Evolutionary conservation across 164 flowering plant species (phyloP), one percentile per base, ranked within the genome.

Genomic region (Paratinospora sagittata): DNA sequence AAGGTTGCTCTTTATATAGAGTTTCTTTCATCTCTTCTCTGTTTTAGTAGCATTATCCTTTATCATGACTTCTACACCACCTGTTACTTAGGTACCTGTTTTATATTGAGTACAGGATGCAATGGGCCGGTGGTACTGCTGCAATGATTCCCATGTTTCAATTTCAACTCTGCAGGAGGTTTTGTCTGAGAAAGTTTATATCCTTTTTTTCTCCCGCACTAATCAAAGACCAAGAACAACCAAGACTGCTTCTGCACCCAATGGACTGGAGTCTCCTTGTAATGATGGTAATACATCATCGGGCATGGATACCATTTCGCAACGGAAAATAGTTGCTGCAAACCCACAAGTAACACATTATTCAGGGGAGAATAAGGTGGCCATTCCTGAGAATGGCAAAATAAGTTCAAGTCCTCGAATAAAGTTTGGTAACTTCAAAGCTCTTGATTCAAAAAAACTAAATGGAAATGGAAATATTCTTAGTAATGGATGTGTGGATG

Each of bases 161-260:
- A 78, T 81, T 47, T 81, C 97, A 72, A 86, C 86, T n/a, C 72
- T 87, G 71, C 84, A 89, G 76, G 90, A 89, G 70, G 99, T 96
- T 70, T 84, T 96, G 82, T 91, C 96, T 63, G 98, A 96, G 80
- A 96, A 89, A 78, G 99, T 84, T 65, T 96, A 96, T 76, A 88
- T 96, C 71, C 92, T 96, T 65, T 96, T 96, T 79, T 96, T 90
- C 76, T 76, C 87, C 63, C 97, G 98, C 62, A 75, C 88, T 26
- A 91, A 85, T 76, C 90, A 82, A 80, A 85, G 87, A 74, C 78
- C 90, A 37, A 74, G 24, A 43, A 64, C 81, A 45, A 55, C 77
- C 39, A 80, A 76, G 72, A 49, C 76, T 69, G 72, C 72, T 57
- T 65, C 75, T 64, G 24, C 80, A 19, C 69, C 86, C 71, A 86